Percentiles rank a stretch among this genome's conserved stretches.
Conservation (phyloP, 2,329 filamentous ascomycete species). For the Fusarium pseudograminearum region DNA sequence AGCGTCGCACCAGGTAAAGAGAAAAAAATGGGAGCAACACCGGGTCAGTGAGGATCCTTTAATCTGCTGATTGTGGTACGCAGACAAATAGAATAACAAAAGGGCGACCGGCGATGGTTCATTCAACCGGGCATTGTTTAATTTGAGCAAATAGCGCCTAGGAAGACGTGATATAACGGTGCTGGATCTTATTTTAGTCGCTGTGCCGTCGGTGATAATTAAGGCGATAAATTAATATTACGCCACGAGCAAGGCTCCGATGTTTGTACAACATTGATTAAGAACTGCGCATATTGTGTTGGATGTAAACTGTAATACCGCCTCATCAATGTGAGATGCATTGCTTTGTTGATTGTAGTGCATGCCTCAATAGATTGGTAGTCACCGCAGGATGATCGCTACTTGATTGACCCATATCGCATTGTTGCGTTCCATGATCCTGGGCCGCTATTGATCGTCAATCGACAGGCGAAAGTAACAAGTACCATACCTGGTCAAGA, state of each 20-base stretch:
- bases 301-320: background rate
- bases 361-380: background rate
- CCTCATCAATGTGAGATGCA: conserved; percentile 10
- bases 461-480: conserved; percentile 26
- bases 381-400: background rate
- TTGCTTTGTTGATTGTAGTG: conserved; percentile 9
- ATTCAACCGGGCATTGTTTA: background rate
- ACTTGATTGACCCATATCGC: conserved; percentile 7
- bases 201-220: conserved; percentile 29
- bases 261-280: conserved; percentile 10
- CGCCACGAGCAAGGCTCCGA: background rate
- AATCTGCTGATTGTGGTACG: conserved; percentile 22
- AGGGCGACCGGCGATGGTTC: background rate
- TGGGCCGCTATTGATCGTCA: conserved; percentile 32
- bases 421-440: conserved; percentile 13
- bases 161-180: conserved; percentile 8
- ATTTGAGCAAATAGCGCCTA: background rate
- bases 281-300: conserved; percentile 8
- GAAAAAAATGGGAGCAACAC: conserved; percentile 32
- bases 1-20: conserved; percentile 27
- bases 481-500: background rate
- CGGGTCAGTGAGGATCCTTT: conserved; percentile 34
- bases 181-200: background rate
- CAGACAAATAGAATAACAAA: conserved; percentile 9
- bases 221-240: conserved; percentile 9